Percentiles rank a stretch among this genome's conserved stretches.
Conservation (phyloP, 73 alveolate species). For the Breviolum minutum region DNA sequence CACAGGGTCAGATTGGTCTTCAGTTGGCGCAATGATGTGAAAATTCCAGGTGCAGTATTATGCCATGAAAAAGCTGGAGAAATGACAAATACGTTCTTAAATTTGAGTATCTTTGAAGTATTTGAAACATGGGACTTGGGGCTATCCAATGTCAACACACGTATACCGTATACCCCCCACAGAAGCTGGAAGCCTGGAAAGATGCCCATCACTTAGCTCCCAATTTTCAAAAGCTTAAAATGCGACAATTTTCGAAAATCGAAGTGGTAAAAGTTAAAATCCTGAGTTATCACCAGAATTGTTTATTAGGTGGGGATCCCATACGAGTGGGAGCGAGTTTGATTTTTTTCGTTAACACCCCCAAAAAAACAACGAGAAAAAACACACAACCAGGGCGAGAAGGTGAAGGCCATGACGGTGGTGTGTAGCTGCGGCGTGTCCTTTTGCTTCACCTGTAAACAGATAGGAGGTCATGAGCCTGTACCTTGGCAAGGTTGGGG, state of each 20-base stretch:
- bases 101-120: too few relatives aligned
- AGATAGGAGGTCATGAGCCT: constrained; percentile 60
- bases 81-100: too few relatives aligned
- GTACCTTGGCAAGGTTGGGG: not conserved
- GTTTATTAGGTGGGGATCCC: not conserved
- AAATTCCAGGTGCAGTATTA: too few relatives aligned
- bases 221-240: too few relatives aligned
- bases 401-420: constrained; percentile 12
- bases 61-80: too few relatives aligned
- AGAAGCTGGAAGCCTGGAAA: too few relatives aligned
- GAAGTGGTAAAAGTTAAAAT: not conserved
- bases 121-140: too few relatives aligned
- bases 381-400: not conserved
- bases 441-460: constrained; percentile 65
- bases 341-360: not conserved
- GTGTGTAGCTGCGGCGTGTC: constrained; percentile 67
- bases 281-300: not conserved
- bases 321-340: not conserved
- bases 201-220: too few relatives aligned
- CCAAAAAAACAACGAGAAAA: not conserved
- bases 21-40: too few relatives aligned
- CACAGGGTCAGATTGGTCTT: too few relatives aligned
- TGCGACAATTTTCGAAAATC: not conserved
- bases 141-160: too few relatives aligned
- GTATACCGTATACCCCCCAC: too few relatives aligned